Base-by-base conservation (phyloP, 2,329 filamentous ascomycete genomes). In the Spiromastix sp. region DNA sequence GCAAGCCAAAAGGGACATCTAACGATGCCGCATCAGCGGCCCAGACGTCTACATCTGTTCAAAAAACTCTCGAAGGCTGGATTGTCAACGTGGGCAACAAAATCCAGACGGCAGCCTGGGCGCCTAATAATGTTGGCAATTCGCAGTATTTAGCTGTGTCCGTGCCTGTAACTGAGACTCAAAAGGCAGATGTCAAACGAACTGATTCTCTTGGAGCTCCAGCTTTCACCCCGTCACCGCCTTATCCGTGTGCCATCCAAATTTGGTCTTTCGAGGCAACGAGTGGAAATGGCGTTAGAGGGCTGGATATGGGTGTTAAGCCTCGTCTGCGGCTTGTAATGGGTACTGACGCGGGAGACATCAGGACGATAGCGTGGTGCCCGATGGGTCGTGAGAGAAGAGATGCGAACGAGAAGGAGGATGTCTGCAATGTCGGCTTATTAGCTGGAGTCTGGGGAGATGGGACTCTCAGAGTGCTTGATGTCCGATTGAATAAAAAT, bases 381-480 rank as follows among this genome's bases (percentile, higher is more conserved):
- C 71, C 70, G 8, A 55, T 70, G 30, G 48, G 51, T 21, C 55
- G 57, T 30, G 48, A 42, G 26, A 32, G 24, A n/a, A 44, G 54
- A 15, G 42, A 54, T 1, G 45, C 55, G 9, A 50, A 61, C 30
- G 39, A 54, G 16, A 39, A 52, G 29, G 47, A 51, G 33, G 45
- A 40, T 10, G 47, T 43, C 20, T 45, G 49, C 40, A 47, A 48
- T 19, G 51, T 77, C 22, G 73, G 72, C 0, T 53, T 77, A 5
- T 57, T 79, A 16, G 74, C 71, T 4, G 64, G 65, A 8, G 52
- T 78, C 2, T 77, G 70, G 60, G 64, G 61, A n/a, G 76, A 80
- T 48, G 75, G 75, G 4, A 60, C 52, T 30, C 53, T 74, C 4
- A 60, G 72, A 38, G 61, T 79, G 4, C 48, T 79, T 21, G 66